A percentile compares a stretch with the other conserved stretches of the same genome.
Evolutionary conservation across 768 basidiomycete species (phyloP).

Genomic region (Cystobasidium ongulense): DNA sequence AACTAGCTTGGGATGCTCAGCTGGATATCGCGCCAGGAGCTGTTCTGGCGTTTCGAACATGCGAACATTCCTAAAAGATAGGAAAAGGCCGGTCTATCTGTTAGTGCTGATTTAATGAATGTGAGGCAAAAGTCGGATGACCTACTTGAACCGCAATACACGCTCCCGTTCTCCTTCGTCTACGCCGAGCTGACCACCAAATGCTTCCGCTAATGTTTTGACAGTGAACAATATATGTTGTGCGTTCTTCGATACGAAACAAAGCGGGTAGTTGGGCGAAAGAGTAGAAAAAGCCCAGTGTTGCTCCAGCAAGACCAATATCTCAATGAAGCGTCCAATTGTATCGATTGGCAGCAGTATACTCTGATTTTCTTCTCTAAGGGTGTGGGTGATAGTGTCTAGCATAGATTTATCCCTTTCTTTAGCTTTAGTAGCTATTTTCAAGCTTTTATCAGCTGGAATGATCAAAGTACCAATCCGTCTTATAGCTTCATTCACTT

Average conservation of each 20-base stretch:
- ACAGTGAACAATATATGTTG: constrained; percentile 90
- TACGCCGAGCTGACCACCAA: constrained; percentile 78
- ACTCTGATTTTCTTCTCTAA: constrained; percentile 58
- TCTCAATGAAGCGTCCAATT: constrained; percentile 85
- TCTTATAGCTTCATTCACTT: constrained; percentile 74
- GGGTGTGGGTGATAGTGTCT: constrained; percentile 62
- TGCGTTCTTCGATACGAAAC: constrained; percentile 81
- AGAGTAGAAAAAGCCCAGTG: constrained; percentile 70
- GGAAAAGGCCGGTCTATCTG: background rate
- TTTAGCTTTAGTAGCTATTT: constrained; percentile 75
- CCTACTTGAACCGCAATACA: constrained; percentile 78
- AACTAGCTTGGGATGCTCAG: constrained; percentile 83
- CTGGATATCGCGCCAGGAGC: constrained; percentile 70
- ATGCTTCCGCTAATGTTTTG: constrained; percentile 96
- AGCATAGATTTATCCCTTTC: constrained; percentile 61
- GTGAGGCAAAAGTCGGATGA: background rate
- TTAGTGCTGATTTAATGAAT: background rate
- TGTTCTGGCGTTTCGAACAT: constrained; percentile 78
- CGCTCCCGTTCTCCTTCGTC: constrained; percentile 51
- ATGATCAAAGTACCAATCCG: constrained; percentile 89
- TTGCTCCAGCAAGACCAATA: constrained; percentile 91
- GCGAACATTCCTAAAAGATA: constrained; percentile 64
- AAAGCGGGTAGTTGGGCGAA: constrained; percentile 57
- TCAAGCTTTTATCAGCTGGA: constrained; percentile 72
- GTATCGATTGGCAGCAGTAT: constrained; percentile 85